Conservation (phyloP, 495 filamentous ascomycete species). For the Xylaria flabelliformis region DNA sequence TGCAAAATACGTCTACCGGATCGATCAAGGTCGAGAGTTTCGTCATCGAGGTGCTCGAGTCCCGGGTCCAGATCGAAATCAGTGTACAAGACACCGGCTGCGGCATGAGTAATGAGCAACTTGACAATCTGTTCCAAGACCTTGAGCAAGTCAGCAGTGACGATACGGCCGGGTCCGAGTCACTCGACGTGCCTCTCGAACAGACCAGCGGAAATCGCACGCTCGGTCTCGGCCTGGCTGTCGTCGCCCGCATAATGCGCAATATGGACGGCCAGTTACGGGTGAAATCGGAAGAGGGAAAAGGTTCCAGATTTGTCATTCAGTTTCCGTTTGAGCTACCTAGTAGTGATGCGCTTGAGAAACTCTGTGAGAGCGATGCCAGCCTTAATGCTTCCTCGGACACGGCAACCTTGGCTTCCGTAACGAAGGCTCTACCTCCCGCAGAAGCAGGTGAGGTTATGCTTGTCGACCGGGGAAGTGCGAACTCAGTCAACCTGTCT, state of each 20-base stretch:
- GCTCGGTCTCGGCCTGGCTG: slow-evolving; percentile 83
- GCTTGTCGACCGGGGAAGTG: slow-evolving; percentile 57
- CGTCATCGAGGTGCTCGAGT: slow-evolving; percentile 48
- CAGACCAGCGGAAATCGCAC: slow-evolving; percentile 48
- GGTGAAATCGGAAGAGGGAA: slow-evolving; percentile 84
- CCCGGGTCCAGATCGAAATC: slow-evolving; percentile 70
- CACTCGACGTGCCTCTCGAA: slow-evolving; percentile 38
- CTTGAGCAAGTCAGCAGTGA: slow-evolving; percentile 79
- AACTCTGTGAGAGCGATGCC: slow-evolving; percentile 20
- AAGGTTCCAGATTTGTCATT: slow-evolving; percentile 82
- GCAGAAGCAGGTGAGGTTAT: slow-evolving; percentile 60
- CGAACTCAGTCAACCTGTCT: slow-evolving; percentile 27
- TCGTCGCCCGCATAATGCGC: slow-evolving; percentile 83
- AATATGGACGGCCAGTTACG: slow-evolving; percentile 91
- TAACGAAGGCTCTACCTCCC: slow-evolving; percentile 43
- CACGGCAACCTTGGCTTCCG: slow-evolving; percentile 33
- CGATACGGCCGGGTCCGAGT: slow-evolving; percentile 54
- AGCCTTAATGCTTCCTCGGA: slow-evolving; percentile 28
- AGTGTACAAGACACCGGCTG: slow-evolving; percentile 78
- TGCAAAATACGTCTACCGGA: slow-evolving; percentile 79
- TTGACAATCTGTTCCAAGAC: slow-evolving; percentile 83
- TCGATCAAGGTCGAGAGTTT: slow-evolving; percentile 74
- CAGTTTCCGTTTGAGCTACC: slow-evolving; percentile 72
- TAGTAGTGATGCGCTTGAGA: slow-evolving; percentile 47
- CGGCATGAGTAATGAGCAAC: slow-evolving; percentile 74